Evolutionary conservation across 352 stramenopile species (phyloP).

Genomic region (Stramenopiles sp.): DNA sequence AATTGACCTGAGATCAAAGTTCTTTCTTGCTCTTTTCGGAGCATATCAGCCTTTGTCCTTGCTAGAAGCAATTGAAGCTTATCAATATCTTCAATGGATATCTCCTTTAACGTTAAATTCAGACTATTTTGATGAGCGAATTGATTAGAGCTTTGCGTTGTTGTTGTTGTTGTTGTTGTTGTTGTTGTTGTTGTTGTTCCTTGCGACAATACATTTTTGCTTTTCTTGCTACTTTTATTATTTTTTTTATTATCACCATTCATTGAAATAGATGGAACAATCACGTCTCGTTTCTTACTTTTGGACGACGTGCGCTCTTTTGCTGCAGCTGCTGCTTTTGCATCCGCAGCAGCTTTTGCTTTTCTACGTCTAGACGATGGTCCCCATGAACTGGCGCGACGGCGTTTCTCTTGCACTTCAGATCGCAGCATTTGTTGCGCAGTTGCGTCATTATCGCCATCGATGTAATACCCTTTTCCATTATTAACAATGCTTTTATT

Average conservation of each 20-base stretch:
- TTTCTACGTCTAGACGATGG: neutral
- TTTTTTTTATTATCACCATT: neutral
- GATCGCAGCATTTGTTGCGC: neutral
- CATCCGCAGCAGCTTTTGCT: neutral
- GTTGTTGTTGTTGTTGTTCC: neutral
- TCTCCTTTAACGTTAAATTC: conserved; percentile 5
- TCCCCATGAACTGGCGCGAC: neutral
- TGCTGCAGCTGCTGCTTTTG: neutral
- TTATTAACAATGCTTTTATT: neutral
- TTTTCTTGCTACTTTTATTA: neutral
- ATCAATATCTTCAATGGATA: conserved; percentile 8
- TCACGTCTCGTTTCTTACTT: no score
- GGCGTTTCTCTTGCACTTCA: neutral
- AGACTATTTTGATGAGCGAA: neutral
- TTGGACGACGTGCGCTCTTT: no score
- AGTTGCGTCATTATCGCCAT: neutral
- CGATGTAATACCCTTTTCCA: neutral
- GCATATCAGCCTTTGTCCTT: neutral
- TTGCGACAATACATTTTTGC: neutral
- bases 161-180: neutral
- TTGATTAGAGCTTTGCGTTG: neutral
- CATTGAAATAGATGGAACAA: neutral
- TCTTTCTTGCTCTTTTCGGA: neutral
- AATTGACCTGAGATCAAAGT: neutral
- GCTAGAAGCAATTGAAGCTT: neutral